Percentiles rank a stretch among this genome's conserved stretches.
These are phyloP conservation scores for Alternaria sp. DNA, from an alignment of 2,329 filamentous ascomycete genomes.

Conservation along the genomic window DNA sequence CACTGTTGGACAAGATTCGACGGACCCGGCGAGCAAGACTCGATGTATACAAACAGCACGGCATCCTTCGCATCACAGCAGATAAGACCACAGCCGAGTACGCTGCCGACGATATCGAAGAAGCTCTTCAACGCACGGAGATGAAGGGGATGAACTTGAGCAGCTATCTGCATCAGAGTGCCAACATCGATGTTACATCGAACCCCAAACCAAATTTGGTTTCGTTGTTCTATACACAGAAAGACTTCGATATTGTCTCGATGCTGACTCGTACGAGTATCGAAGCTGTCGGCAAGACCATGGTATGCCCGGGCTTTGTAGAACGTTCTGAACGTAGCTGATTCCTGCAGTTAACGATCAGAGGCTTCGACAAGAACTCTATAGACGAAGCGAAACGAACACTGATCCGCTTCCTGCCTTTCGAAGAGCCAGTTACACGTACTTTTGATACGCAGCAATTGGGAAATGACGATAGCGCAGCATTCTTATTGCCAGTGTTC, in stretches of 20 bases:
- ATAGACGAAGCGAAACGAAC: slow-evolving; percentile 41
- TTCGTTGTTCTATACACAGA: slow-evolving; percentile 22
- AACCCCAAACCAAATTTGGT: slow-evolving; percentile 13
- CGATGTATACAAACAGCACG: slow-evolving; percentile 36
- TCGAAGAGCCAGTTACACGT: slow-evolving; percentile 20
- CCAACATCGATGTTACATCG: slow-evolving; percentile 5
- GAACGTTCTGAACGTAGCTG: not conserved
- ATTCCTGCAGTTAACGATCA: slow-evolving; percentile 37
- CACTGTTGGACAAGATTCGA: slow-evolving; percentile 40
- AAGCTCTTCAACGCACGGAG: slow-evolving; percentile 30
- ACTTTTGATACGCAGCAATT: slow-evolving; percentile 33
- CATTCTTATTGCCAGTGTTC: slow-evolving; percentile 29
- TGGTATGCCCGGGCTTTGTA: slow-evolving; percentile 23
- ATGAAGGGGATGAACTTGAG: slow-evolving; percentile 29
- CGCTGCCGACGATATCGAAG: slow-evolving; percentile 46
- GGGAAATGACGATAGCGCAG: slow-evolving; percentile 18
- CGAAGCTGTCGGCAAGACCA: slow-evolving; percentile 20
- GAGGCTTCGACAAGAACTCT: slow-evolving; percentile 33
- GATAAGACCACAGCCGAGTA: slow-evolving; percentile 49
- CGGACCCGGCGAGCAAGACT: slow-evolving; percentile 40
- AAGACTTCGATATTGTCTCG: slow-evolving; percentile 29
- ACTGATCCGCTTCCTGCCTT: slow-evolving; percentile 40
- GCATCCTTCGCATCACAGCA: slow-evolving; percentile 48
- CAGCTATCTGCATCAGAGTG: slow-evolving; percentile 32
- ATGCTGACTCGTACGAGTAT: slow-evolving; percentile 39